A percentile compares a stretch with the other conserved stretches of the same genome.
Conservation (phyloP, 495 filamentous ascomycete genomes). For the Entonaema liquescens region DNA sequence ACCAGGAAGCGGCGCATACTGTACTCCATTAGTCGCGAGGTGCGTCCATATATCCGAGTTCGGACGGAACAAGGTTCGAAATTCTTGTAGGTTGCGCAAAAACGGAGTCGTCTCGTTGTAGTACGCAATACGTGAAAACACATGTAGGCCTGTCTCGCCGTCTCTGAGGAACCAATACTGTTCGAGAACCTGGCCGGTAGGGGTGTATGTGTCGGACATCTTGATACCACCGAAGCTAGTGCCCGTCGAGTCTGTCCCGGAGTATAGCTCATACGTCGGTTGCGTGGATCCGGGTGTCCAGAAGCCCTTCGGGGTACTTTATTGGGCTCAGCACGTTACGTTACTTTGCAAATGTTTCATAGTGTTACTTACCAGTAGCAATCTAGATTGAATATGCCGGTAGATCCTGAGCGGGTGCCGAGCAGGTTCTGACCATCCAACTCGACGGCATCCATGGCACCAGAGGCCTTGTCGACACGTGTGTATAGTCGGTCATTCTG, state of each 20-base stretch:
- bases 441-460: slow-evolving; percentile 53
- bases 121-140: slow-evolving; percentile 63
- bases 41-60: slow-evolving; percentile 66
- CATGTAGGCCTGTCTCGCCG: slow-evolving; percentile 64
- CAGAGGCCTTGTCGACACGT: slow-evolving; percentile 55
- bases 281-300: slow-evolving; percentile 60
- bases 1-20: slow-evolving; percentile 61
- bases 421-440: slow-evolving; percentile 63
- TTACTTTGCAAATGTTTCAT: slow-evolving; percentile 35
- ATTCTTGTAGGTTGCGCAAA: slow-evolving; percentile 62
- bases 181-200: slow-evolving; percentile 60
- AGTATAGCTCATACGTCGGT: slow-evolving; percentile 54
- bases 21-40: slow-evolving; percentile 58
- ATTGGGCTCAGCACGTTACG: slow-evolving; percentile 39
- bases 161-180: slow-evolving; percentile 67
- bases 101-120: slow-evolving; percentile 64
- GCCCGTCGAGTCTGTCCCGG: slow-evolving; percentile 57
- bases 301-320: slow-evolving; percentile 62
- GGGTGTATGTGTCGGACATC: slow-evolving; percentile 61
- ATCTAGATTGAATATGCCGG: slow-evolving; percentile 42
- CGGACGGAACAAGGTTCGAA: slow-evolving; percentile 63
- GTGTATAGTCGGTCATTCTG: slow-evolving; percentile 60
- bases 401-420: slow-evolving; percentile 40
- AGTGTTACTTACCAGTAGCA: slow-evolving; percentile 46
- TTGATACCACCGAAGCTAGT: slow-evolving; percentile 59